These are phyloP conservation scores for Mrakia hoshinonis DNA, from an alignment of 768 basidiomycete genomes.

Conservation along the genomic window DNA sequence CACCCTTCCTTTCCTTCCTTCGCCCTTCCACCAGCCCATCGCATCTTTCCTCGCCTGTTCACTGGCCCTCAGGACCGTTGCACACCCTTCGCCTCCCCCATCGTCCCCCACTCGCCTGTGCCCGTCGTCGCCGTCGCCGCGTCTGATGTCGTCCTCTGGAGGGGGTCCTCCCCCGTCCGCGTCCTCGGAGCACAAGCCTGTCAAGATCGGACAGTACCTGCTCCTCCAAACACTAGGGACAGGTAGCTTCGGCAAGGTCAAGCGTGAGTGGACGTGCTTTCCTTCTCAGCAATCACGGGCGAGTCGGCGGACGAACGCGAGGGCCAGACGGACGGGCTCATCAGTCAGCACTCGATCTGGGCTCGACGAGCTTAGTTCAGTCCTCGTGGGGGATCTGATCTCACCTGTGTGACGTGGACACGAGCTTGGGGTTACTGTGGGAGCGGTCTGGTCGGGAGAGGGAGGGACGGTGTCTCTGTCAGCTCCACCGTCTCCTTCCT, in stretches of 20 bases:
- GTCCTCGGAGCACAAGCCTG: slow-evolving; percentile 13
- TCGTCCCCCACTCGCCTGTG: not conserved
- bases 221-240: slow-evolving; percentile 83
- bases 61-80: not conserved
- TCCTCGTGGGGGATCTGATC: too few species aligned
- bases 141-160: not conserved
- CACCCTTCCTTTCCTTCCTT: not conserved
- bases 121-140: not conserved
- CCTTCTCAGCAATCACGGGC: not conserved
- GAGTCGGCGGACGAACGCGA: not conserved
- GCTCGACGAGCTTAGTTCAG: too few species aligned
- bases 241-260: slow-evolving; percentile 97
- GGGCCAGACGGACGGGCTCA: not conserved
- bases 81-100: not conserved
- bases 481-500: not conserved
- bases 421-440: too few species aligned
- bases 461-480: not conserved
- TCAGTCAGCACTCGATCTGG: too few species aligned
- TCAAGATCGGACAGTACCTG: slow-evolving; percentile 72
- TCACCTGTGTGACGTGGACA: too few species aligned
- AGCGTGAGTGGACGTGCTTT: slow-evolving; percentile 60
- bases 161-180: not conserved
- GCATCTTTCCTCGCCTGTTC: not conserved
- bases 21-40: not conserved
- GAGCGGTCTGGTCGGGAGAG: too few species aligned